phyloP scores from a whole-genome alignment of 2,329 filamentous ascomycete genomes.

The Leptographium radiaticola region DNA sequence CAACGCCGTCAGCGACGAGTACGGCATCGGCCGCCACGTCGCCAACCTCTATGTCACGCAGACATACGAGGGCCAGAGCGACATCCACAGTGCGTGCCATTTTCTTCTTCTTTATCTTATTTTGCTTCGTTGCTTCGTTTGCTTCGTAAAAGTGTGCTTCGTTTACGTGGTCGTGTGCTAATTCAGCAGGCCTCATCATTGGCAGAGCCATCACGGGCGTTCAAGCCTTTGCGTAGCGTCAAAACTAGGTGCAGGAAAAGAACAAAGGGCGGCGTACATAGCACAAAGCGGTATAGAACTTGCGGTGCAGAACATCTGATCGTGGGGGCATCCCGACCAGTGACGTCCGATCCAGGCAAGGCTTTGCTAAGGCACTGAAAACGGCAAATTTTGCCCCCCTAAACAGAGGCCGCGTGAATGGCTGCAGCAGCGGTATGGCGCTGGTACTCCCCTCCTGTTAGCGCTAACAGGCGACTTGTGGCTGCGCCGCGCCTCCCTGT shows the following conservation, averaged over 20 bases:
- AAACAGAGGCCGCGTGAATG: neutral
- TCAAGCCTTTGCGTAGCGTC: constrained; percentile 58
- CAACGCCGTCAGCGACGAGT: constrained; percentile 97
- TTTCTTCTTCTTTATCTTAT: constrained; percentile 13
- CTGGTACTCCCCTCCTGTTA: neutral
- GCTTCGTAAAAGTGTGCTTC: too few relatives aligned
- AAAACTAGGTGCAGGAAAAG: neutral
- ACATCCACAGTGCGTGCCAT: constrained; percentile 69
- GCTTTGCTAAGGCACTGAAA: neutral
- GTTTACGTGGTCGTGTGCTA: neutral
- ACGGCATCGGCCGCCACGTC: constrained; percentile 86
- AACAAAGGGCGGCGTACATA: neutral
- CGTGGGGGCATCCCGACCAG: too few relatives aligned
- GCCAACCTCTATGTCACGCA: constrained; percentile 95
- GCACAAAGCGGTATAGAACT: neutral
- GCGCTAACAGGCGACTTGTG: neutral
- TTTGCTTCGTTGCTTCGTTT: neutral
- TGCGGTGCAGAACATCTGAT: too few relatives aligned
- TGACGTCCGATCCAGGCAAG: neutral
- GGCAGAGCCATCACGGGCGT: constrained; percentile 49
- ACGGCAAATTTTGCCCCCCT: neutral
- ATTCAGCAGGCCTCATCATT: constrained; percentile 41
- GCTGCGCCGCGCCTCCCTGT: neutral
- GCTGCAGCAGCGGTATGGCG: too few relatives aligned
- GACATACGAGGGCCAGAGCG: constrained; percentile 96